Conservation (phyloP, 805 yeast genomes). For the Saccharomyces mikatae region DNA sequence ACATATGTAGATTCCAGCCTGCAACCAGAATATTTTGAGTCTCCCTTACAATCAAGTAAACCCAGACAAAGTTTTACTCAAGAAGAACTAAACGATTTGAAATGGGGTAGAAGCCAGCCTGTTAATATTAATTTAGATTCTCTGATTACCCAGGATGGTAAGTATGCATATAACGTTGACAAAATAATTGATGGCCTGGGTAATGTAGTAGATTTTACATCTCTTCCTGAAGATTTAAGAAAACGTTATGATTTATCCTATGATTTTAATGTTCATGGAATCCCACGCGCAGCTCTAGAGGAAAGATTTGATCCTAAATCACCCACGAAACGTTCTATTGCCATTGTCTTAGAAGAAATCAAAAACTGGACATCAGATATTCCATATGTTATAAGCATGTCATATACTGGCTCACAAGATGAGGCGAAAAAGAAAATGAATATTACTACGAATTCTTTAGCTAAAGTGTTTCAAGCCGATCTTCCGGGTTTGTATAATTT, state of each 20-base stretch:
- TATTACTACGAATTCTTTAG: constrained; percentile 21
- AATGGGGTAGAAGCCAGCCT: constrained; percentile 36
- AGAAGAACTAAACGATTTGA: constrained; percentile 34
- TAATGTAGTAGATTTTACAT: constrained; percentile 40
- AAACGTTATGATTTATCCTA: constrained; percentile 34
- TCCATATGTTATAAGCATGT: constrained; percentile 32
- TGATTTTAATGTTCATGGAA: constrained; percentile 44
- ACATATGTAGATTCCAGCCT: constrained; percentile 35
- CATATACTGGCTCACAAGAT: constrained; percentile 26
- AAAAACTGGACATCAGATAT: constrained; percentile 21
- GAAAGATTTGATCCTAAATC: constrained; percentile 33
- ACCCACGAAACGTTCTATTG: constrained; percentile 33
- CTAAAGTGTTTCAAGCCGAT: constrained; percentile 34
- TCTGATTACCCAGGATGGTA: constrained; percentile 39
- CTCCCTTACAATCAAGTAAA: constrained; percentile 38
- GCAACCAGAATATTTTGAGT: constrained; percentile 44
- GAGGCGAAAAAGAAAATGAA: constrained; percentile 14
- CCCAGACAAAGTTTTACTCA: constrained; percentile 21
- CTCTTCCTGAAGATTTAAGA: constrained; percentile 23
- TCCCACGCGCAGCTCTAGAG: constrained; percentile 43
- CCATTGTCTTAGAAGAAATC: constrained; percentile 26
- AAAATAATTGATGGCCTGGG: constrained; percentile 63
- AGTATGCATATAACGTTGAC: constrained; percentile 47
- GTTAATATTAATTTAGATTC: constrained; percentile 40
- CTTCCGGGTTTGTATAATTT: constrained; percentile 63